Conservation (phyloP, 1,139 yeast species). For the Yamadazyma aaseri region DNA sequence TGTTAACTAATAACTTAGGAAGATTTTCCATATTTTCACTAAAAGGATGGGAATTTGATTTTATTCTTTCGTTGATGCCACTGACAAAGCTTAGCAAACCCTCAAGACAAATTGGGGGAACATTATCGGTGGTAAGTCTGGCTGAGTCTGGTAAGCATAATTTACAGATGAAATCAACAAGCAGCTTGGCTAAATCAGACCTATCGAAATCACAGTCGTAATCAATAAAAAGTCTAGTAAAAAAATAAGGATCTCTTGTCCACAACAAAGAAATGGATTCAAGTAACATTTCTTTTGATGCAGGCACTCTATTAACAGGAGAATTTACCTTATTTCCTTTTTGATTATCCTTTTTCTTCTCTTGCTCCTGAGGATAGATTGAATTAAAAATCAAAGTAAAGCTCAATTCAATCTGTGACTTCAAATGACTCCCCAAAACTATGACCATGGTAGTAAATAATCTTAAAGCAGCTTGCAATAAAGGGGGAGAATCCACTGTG, state of each 20-base stretch:
- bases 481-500: constrained; percentile 60
- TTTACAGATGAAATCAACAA: constrained; percentile 70
- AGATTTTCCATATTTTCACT: constrained; percentile 18
- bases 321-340: constrained; percentile 25
- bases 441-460: constrained; percentile 68
- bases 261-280: constrained; percentile 83
- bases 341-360: constrained; percentile 19
- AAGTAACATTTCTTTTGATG: constrained; percentile 71
- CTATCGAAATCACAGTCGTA: constrained; percentile 93
- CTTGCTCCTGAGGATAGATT: constrained; percentile 34
- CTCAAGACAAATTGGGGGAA: constrained; percentile 92
- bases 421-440: constrained; percentile 56
- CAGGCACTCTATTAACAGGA: constrained; percentile 27
- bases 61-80: constrained; percentile 62
- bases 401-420: constrained; percentile 68
- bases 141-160: constrained; percentile 83
- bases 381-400: constrained; percentile 57
- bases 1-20: constrained; percentile 42
- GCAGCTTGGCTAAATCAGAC: constrained; percentile 70
- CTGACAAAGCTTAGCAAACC: constrained; percentile 73
- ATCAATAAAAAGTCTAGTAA: constrained; percentile 72
- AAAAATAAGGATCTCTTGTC: constrained; percentile 79
- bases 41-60: constrained; percentile 20
- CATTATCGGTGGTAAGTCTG: constrained; percentile 70
- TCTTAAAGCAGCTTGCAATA: constrained; percentile 74